Evolutionary conservation across 257 asterid species (phyloP).

Genomic region (Scutellaria galericulata): DNA sequence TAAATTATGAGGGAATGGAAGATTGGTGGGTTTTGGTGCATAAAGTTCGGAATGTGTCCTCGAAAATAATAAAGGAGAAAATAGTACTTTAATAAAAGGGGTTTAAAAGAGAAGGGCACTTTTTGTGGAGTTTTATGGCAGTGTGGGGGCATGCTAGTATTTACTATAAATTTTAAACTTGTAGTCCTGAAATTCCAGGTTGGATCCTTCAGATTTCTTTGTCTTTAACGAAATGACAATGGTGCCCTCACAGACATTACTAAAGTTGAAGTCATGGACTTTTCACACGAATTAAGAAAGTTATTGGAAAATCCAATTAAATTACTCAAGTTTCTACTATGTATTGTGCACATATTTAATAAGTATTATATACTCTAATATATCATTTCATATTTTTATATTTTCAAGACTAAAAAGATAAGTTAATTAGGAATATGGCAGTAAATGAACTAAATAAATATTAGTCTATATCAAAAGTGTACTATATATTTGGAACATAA

Average conservation of each 20-base stretch:
- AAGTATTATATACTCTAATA: no score
- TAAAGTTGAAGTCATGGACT: no score
- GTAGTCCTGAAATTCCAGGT: slow-evolving; percentile 43
- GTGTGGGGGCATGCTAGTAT: neutral
- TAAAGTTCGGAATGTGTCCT: slow-evolving; percentile 34
- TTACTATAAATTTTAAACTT: slow-evolving; percentile 12
- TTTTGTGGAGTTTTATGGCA: slow-evolving; percentile 19
- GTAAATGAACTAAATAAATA: no score
- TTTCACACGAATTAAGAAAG: no score
- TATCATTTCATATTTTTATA: no score
- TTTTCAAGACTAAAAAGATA: no score
- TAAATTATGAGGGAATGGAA: slow-evolving; percentile 18
- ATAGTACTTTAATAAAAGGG: neutral
- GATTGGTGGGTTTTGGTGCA: slow-evolving; percentile 35
- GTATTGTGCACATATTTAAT: no score
- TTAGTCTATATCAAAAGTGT: no score
- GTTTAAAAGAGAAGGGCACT: neutral
- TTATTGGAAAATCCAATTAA: no score
- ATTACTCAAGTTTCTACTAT: no score
- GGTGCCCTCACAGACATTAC: slow-evolving; percentile 27
- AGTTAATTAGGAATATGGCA: no score
- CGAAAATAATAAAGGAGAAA: slow-evolving; percentile 21
- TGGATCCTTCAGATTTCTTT: slow-evolving; percentile 44
- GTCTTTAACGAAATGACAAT: slow-evolving; percentile 42
- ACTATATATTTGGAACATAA: no score